Evolutionary conservation across 179 eudicot species (phyloP).

Genomic region (Drosera spatulata): DNA sequence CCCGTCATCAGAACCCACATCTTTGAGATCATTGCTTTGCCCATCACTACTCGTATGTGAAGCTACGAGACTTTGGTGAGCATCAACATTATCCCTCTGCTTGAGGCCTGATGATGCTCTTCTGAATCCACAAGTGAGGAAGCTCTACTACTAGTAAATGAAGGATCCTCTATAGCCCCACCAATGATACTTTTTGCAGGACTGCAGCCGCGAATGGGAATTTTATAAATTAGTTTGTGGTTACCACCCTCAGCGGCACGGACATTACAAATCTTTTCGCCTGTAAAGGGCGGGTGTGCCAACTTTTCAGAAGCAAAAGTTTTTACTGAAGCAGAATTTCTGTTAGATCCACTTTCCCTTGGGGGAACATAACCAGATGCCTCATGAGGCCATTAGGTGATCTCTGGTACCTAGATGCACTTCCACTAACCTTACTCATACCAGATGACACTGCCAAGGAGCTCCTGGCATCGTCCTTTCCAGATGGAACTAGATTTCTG

Average conservation of each 20-base stretch:
- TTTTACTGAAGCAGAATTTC: constrained; percentile 25
- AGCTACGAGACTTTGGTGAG: constrained; percentile 3
- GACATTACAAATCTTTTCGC: constrained; percentile 30
- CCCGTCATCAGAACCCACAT: constrained; percentile 11
- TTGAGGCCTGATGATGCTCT: constrained; percentile 18
- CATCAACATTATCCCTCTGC: constrained; percentile 23
- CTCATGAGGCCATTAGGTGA: constrained; percentile 31
- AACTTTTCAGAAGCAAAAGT: constrained; percentile 33
- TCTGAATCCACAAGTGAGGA: constrained; percentile 43
- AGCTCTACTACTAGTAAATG: constrained; percentile 34
- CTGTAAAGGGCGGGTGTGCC: constrained; percentile 19
- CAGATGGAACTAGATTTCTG: constrained; percentile 18
- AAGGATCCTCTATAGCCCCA: constrained; percentile 26
- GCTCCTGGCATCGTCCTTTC: constrained; percentile 66
- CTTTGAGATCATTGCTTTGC: constrained; percentile 21
- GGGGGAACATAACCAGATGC: constrained; percentile 25
- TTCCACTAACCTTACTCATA: constrained; percentile 34
- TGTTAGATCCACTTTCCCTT: constrained; percentile 30
- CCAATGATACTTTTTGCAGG: constrained; percentile 47
- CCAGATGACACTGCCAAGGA: constrained; percentile 47
- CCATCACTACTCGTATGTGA: constrained; percentile 21
- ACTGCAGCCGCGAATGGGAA: constrained; percentile 59
- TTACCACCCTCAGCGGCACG: constrained; percentile 31
- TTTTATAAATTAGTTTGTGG: constrained; percentile 64
- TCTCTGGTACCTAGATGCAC: constrained; percentile 39